These are phyloP conservation scores for Xylogone sp. DNA, from an alignment of 2,329 filamentous ascomycete genomes.

Conservation along the genomic window DNA sequence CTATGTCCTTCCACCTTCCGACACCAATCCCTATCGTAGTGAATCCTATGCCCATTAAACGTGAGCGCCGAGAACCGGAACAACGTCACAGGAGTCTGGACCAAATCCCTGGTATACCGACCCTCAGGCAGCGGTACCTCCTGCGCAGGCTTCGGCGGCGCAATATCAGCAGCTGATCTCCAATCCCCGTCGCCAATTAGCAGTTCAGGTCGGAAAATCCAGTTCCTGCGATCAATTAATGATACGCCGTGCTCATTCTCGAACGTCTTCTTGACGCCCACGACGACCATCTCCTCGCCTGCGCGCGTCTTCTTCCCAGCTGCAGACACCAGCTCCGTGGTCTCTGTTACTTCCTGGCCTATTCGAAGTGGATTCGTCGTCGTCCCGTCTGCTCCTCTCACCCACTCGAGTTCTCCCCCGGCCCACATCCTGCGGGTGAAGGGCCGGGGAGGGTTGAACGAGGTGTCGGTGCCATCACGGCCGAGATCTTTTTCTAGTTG, in stretches of 20 bases:
- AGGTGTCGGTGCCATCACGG: conserved; percentile 55
- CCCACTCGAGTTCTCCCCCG: conserved; percentile 55
- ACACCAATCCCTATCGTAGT: conserved; percentile 62
- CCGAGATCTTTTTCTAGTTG: conserved; percentile 52
- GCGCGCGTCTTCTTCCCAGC: conserved; percentile 50
- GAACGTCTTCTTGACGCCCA: conserved; percentile 60
- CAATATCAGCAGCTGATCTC: conserved; percentile 15
- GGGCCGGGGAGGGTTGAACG: conserved; percentile 54
- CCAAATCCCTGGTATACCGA: conserved; percentile 25
- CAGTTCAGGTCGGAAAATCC: conserved; percentile 26
- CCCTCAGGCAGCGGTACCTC: conserved; percentile 14
- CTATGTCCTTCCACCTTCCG: conserved; percentile 52
- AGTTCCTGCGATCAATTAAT: conserved; percentile 45
- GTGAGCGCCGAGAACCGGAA: conserved; percentile 84
- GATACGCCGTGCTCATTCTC: conserved; percentile 46
- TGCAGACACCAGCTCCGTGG: conserved; percentile 50
- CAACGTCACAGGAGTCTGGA: conserved; percentile 35
- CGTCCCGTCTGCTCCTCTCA: conserved; percentile 8
- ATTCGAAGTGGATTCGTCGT: conserved; percentile 41
- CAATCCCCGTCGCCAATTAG: not conserved
- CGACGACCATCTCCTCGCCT: conserved; percentile 60
- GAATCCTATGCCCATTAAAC: conserved; percentile 83
- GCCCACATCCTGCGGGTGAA: conserved; percentile 68
- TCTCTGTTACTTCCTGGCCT: conserved; percentile 53
- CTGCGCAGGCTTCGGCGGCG: not conserved